A percentile compares a stretch with the other conserved stretches of the same genome.
Evolutionary conservation across 768 basidiomycete genomes (phyloP).

Genomic region (Lactifluus pinguis): DNA sequence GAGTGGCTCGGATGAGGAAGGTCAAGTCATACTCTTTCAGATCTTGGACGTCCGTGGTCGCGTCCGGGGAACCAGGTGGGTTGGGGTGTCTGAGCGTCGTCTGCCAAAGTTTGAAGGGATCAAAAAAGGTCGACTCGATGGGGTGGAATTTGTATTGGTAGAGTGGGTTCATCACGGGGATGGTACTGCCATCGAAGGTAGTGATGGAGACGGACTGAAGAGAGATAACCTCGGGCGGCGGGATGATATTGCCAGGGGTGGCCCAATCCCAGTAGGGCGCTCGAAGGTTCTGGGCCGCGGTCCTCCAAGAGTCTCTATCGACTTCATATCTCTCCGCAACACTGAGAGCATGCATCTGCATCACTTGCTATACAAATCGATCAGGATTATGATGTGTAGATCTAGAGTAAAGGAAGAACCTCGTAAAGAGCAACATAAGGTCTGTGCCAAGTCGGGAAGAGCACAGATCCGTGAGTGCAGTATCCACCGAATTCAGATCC

Average conservation of each 20-base stretch:
- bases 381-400: neutral
- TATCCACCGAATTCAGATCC: constrained; percentile 34
- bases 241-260: constrained; percentile 22
- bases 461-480: constrained; percentile 42
- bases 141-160: constrained; percentile 30
- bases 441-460: constrained; percentile 51
- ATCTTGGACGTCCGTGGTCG: constrained; percentile 22
- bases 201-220: constrained; percentile 28
- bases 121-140: constrained; percentile 15
- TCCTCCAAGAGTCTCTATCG: constrained; percentile 22
- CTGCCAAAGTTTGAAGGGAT: constrained; percentile 5
- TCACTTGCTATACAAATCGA: constrained; percentile 34
- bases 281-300: constrained; percentile 31
- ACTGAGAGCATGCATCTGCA: constrained; percentile 32
- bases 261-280: constrained; percentile 50
- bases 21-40: constrained; percentile 24
- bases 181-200: constrained; percentile 25
- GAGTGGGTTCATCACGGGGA: constrained; percentile 28
- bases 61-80: neutral
- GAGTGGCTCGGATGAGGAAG: neutral
- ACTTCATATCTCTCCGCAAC: constrained; percentile 36
- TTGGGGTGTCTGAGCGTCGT: constrained; percentile 13
- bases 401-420: constrained; percentile 24
- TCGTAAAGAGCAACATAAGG: constrained; percentile 44
- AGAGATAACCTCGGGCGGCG: constrained; percentile 33